Evolutionary conservation across 768 basidiomycete species (phyloP).

Genomic region (Cyclocybe cylindracea): DNA sequence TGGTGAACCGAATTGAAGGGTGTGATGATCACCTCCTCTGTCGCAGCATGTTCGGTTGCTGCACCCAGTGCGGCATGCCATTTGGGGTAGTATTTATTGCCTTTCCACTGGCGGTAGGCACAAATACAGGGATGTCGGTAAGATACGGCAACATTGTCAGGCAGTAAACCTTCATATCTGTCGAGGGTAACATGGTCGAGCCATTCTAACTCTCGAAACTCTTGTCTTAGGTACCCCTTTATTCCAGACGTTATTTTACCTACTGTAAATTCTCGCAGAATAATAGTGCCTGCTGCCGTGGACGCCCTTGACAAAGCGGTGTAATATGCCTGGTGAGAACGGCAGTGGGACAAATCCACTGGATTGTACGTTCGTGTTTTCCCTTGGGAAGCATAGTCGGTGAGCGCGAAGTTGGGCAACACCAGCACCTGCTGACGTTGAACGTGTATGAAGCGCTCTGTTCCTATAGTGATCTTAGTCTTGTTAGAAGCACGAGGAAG

Average conservation of each 20-base stretch:
- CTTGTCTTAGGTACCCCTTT: slow-evolving; percentile 25
- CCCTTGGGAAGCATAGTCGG: slow-evolving; percentile 34
- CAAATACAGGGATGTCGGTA: too few relatives aligned
- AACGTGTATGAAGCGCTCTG: slow-evolving; percentile 24
- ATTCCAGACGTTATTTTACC: slow-evolving; percentile 23
- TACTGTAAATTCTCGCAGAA: slow-evolving; percentile 26
- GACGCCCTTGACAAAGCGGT: slow-evolving; percentile 28
- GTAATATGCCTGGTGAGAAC: too few relatives aligned
- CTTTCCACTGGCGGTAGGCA: too few relatives aligned
- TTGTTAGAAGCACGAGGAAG: slow-evolving; percentile 19
- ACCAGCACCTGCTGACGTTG: too few relatives aligned
- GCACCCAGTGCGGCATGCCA: too few relatives aligned
- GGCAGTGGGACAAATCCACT: slow-evolving; percentile 26
- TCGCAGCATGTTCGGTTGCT: too few relatives aligned
- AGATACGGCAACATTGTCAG: slow-evolving; percentile 4
- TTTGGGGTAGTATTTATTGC: too few relatives aligned
- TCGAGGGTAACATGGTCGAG: slow-evolving; percentile 33
- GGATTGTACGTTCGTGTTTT: slow-evolving; percentile 28
- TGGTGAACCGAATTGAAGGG: too few relatives aligned
- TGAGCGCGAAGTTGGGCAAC: slow-evolving; percentile 36
- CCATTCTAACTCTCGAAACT: slow-evolving; percentile 35
- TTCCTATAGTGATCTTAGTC: slow-evolving; percentile 7
- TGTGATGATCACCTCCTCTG: too few relatives aligned
- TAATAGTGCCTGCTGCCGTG: slow-evolving; percentile 27
- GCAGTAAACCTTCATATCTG: slow-evolving; percentile 20